Evolutionary conservation across 2,329 filamentous ascomycete species (phyloP).

Genomic region (Aspergillus sp.): DNA sequence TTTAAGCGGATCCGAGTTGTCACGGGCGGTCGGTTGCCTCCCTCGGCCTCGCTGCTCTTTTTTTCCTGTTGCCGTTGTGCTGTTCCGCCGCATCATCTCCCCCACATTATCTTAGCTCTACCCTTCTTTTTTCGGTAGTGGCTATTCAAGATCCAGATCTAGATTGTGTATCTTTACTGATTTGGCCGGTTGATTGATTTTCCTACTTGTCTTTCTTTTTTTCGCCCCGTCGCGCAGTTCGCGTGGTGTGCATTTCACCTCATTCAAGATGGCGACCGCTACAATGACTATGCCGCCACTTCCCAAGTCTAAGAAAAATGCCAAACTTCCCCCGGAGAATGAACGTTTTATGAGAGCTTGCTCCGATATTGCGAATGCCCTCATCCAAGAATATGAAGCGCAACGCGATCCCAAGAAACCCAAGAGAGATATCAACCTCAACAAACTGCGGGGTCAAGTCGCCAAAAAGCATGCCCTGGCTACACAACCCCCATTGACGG

Average conservation of each 20-base stretch:
- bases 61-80: conserved; percentile 23
- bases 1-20: conserved; percentile 40
- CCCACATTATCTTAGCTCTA: no score
- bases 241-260: conserved; percentile 12
- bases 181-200: background rate
- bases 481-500: conserved; percentile 86
- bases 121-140: no score
- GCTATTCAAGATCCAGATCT: no score
- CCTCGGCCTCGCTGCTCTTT: conserved; percentile 21
- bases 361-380: conserved; percentile 87
- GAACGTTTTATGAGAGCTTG: conserved; percentile 93
- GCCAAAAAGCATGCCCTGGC: conserved; percentile 90
- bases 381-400: conserved; percentile 92
- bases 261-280: conserved; percentile 60
- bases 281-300: conserved; percentile 60
- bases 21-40: conserved; percentile 29
- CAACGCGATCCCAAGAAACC: conserved; percentile 71
- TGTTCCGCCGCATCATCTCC: conserved; percentile 18
- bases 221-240: conserved; percentile 12
- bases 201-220: background rate
- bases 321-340: conserved; percentile 84
- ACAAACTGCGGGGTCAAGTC: conserved; percentile 79
- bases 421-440: conserved; percentile 88
- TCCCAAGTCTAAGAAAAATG: conserved; percentile 64
- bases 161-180: no score